phyloP scores from a whole-genome alignment of 2,329 filamentous ascomycete species.

The Fusarium haematococcum region DNA sequence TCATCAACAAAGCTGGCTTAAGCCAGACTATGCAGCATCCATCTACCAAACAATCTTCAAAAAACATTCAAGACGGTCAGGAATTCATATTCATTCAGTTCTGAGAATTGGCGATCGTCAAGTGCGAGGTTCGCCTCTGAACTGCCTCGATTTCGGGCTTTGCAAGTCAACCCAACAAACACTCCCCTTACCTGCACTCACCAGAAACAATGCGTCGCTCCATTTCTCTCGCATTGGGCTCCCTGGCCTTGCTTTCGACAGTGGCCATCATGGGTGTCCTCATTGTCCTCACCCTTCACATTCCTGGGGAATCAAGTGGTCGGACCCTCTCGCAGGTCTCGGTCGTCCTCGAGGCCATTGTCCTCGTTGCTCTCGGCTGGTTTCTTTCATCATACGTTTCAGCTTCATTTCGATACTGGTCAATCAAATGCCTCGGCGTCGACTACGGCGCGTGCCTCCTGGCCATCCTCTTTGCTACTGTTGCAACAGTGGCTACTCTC shows the following conservation, averaged over 20 bases:
- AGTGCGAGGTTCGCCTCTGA: conserved; percentile 33
- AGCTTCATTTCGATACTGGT: conserved; percentile 37
- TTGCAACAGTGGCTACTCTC: conserved; percentile 58
- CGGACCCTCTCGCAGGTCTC: conserved; percentile 43
- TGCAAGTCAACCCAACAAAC: conserved; percentile 9
- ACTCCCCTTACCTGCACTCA: conserved; percentile 5
- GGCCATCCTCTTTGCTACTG: conserved; percentile 58
- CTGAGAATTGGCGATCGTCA: conserved; percentile 11
- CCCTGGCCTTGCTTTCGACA: conserved; percentile 38
- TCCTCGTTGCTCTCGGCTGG: conserved; percentile 43
- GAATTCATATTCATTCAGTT: background rate
- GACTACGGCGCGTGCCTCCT: conserved; percentile 50
- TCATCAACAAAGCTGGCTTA: conserved; percentile 19
- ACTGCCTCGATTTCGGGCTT: conserved; percentile 17
- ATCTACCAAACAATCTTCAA: conserved; percentile 6
- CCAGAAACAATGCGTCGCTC: conserved; percentile 33
- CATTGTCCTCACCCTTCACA: conserved; percentile 33
- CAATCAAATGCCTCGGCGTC: conserved; percentile 38
- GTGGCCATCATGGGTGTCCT: conserved; percentile 35
- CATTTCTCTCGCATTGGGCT: conserved; percentile 36
- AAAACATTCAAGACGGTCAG: conserved; percentile 2
- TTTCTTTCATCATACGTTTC: conserved; percentile 50
- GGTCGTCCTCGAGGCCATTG: conserved; percentile 45
- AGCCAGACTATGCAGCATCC: conserved; percentile 25
- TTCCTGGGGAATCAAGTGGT: conserved; percentile 37